Base-by-base conservation (phyloP, 805 yeast genomes). In the Sugiyamaella boreocaroliniensis region DNA sequence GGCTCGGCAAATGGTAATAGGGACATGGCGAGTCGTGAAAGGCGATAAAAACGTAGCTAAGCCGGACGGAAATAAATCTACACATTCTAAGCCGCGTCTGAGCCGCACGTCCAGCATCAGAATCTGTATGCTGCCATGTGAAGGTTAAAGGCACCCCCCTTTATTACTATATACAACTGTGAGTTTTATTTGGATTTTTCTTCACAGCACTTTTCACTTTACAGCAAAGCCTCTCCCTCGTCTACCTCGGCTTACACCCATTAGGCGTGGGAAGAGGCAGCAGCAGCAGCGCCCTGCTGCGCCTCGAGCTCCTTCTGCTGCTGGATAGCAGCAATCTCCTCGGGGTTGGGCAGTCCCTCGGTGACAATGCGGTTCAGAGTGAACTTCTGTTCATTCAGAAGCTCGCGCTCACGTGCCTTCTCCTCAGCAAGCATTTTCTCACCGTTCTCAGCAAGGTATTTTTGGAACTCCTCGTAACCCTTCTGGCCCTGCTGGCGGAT, bases 401-500 rank as follows among this genome's bases (percentile, higher is more conserved):
- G 80, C 65, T 86, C 92, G 70, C 86, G 86, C 58, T 71, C 72
- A 26, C 70, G 62, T 59, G 66, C 66, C 66, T 73, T 71, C 61
- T 73, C 76, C 60, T 75, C 75, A 64, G 83, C 84, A 55, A 75
- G 58, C 64, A 74, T 61, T 66, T 71, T 70, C 55, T 71, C 71
- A 44, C 76, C 89, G 70, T 92, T 95, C 73, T 90, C 96, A 64
- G 85, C 88, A 61, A 89, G 77, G 63, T 87, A 75, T 70, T 85
- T 82, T 72, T 83, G 82, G 81, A 89, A 86, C 61, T 82, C 81
- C 62, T 84, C 82, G 69, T 89, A 92, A 68, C 87, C 89, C 73
- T 82, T 80, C 71, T 89, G 96, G 62, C 96, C 97, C 67, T 87
- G 92, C 67, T 89, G 95, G 68, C 97, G 85, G 60, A 90, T 82